phyloP scores from a whole-genome alignment of 148 eudicot genomes.

The Agrostemma githago region DNA sequence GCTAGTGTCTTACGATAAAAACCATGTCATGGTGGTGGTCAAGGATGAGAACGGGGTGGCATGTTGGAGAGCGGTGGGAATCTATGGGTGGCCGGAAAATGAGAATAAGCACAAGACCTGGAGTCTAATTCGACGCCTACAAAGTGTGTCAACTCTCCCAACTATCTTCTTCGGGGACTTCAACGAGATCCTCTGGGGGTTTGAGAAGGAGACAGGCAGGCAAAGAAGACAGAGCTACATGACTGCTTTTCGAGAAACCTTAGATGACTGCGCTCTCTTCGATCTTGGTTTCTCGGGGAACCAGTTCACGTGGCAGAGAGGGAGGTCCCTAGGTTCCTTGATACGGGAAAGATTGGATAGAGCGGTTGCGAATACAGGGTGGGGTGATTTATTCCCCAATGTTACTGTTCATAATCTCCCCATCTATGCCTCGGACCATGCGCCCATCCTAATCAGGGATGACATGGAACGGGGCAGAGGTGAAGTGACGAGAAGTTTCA shows the following conservation, averaged over 20 bases:
- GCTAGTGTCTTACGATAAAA: too few species aligned
- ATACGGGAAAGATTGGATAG: not conserved
- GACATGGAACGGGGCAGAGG: not conserved
- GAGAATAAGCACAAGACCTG: too few species aligned
- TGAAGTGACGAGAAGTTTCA: too few species aligned
- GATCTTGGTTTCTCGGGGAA: not conserved
- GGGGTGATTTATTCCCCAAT: not conserved
- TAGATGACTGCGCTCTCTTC: not conserved
- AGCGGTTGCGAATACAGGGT: not conserved
- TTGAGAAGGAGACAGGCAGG: not conserved
- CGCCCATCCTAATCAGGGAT: not conserved
- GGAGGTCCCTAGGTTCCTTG: not conserved
- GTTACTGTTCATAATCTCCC: not conserved
- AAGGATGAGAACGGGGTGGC: too few species aligned
- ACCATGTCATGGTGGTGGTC: too few species aligned
- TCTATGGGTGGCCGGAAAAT: too few species aligned
- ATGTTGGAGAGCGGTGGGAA: too few species aligned
- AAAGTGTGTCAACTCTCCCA: too few species aligned
- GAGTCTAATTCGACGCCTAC: too few species aligned
- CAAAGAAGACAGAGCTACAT: not conserved
- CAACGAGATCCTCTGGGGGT: not conserved
- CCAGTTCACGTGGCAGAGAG: not conserved
- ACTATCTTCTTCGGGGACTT: too few species aligned
- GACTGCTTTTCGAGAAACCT: not conserved
- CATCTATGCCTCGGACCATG: not conserved